A percentile compares a stretch with the other conserved stretches of the same genome.
Conservation (phyloP, 1,139 yeast species). For the Blastobotrys raffinosifermentans region DNA sequence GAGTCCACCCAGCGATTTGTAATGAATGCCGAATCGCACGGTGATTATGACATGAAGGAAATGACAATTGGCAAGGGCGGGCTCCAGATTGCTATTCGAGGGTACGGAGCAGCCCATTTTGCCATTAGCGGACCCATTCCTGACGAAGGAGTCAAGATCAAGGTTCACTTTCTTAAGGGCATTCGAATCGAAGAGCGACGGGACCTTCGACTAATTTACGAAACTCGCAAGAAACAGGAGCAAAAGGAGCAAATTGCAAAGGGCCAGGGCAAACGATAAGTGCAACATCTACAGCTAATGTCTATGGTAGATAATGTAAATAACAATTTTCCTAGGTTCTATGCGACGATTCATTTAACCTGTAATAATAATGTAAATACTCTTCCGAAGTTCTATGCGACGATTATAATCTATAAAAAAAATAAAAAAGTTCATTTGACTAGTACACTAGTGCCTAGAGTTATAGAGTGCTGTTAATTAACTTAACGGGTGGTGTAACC, state of each 20-base stretch:
- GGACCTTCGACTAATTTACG: background rate
- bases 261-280: too few relatives aligned
- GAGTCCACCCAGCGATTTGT: conserved; percentile 8
- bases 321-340: too few relatives aligned
- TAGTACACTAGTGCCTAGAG: too few relatives aligned
- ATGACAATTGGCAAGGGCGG: conserved; percentile 42
- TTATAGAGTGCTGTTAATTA: background rate
- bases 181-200: conserved; percentile 19
- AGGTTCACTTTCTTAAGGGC: conserved; percentile 47
- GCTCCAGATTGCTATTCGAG: conserved; percentile 61
- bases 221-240: background rate
- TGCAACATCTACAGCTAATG: too few relatives aligned
- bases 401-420: too few relatives aligned
- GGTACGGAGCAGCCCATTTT: conserved; percentile 60
- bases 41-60: conserved; percentile 31
- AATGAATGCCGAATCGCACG: conserved; percentile 25
- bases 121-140: conserved; percentile 55
- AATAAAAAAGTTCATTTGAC: too few relatives aligned
- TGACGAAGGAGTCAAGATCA: conserved; percentile 35
- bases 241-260: background rate
- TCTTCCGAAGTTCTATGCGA: too few relatives aligned
- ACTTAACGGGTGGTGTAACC: conserved; percentile 52
- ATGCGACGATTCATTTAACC: background rate
- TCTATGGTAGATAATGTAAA: too few relatives aligned
- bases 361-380: too few relatives aligned